Conservation (phyloP, 2,329 filamentous ascomycete species). For the Chaetomiaceae sp. region DNA sequence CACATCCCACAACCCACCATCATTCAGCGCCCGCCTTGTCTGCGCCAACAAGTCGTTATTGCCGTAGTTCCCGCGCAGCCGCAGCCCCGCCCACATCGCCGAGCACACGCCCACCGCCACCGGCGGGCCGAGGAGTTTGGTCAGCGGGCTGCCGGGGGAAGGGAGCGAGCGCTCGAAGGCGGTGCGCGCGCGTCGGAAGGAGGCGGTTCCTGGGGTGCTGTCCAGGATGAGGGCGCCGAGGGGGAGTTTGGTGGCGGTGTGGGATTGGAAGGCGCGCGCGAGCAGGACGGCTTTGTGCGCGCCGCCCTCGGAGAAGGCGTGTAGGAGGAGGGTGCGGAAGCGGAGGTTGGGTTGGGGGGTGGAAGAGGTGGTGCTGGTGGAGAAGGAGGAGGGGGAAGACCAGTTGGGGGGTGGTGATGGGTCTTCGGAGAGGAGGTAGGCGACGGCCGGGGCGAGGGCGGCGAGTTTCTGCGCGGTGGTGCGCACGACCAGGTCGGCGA, state of each 20-base stretch:
- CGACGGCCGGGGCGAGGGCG: conserved; percentile 15
- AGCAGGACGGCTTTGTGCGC: conserved; percentile 34
- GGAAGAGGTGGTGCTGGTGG: conserved; percentile 13
- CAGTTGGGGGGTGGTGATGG: background rate
- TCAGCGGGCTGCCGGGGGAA: no score
- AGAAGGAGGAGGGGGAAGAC: conserved; percentile 27
- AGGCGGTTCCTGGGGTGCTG: conserved; percentile 4
- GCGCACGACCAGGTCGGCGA: conserved; percentile 18
- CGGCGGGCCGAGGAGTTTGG: no score
- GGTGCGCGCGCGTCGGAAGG: background rate
- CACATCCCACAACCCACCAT: conserved; percentile 16
- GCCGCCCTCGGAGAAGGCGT: conserved; percentile 47
- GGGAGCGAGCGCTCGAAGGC: background rate
- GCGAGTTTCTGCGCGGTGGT: conserved; percentile 14
- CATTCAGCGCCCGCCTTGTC: conserved; percentile 21
- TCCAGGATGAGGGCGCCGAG: conserved; percentile 17
- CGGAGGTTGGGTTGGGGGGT: conserved; percentile 8
- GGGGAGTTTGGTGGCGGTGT: conserved; percentile 23
- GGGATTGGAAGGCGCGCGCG: conserved; percentile 31
- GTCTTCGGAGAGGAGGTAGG: conserved; percentile 12
- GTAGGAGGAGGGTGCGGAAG: conserved; percentile 30
- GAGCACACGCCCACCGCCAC: no score
- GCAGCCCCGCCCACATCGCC: background rate
- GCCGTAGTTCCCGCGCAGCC: conserved; percentile 1
- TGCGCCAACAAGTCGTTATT: conserved; percentile 18